Base-by-base conservation (phyloP, 2,329 filamentous ascomycete genomes). In the Hypoxylon sp. region DNA sequence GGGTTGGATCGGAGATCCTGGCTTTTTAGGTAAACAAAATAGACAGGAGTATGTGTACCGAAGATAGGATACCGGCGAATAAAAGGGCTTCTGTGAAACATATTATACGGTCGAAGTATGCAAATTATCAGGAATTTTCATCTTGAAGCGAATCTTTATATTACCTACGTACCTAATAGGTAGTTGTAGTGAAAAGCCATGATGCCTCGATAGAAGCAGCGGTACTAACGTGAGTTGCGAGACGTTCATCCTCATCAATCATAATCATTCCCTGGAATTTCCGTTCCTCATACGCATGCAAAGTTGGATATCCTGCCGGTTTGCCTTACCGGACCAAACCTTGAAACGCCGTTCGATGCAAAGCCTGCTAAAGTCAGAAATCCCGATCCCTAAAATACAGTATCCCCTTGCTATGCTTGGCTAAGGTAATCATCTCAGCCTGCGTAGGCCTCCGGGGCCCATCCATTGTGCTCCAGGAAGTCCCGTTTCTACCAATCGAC, bases 401-500 rank as follows among this genome's bases (percentile, higher is more conserved):
- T 54, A n/a, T 21, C 9, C 43, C 23, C 25, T 23, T 21, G 8
- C 19, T 8, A 32, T 11, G 1, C 48, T 51, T 39, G 5, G 14
- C 48, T 41, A n/a, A n/a, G n/a, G n/a, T n/a, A n/a, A 47, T 52
- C 21, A 21, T 43, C 39, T 37, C 41, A 21, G 34, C 9, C 2
- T 16, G 23, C 21, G 19, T n/a, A 47, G 8, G 54, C 5, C 5
- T 11, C 9, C 16, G 19, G 29, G 16, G 21, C 29, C n/a, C 7
- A 4, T n/a, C 21, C 7, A 4, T 21, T 14, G 2, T n/a, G 14
- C 21, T 4, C 19, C 19, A 5, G 14, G 34, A 19, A 37, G 2
- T 2, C 23, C 45, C 37, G 8, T 9, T 27, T 1, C 32, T 71
- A 97, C 91, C 92, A 98, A 77, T 97, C 94, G 39, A 92, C 94